Conservation (phyloP, 2,329 filamentous ascomycete species). For the Furcasterigmium sp. region DNA sequence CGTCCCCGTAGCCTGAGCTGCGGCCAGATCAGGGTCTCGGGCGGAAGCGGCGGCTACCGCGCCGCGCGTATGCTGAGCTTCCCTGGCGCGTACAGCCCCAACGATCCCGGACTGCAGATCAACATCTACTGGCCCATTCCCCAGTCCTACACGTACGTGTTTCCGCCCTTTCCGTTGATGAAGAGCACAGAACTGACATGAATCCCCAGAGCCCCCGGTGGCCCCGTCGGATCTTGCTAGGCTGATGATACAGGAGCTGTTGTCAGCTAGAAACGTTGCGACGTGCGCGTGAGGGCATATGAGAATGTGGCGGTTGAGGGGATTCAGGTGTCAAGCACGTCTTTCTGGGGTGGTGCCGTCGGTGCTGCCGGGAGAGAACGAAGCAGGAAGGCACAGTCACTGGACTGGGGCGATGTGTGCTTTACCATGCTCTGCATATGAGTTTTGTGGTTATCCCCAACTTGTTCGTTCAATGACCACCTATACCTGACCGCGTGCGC, state of each 20-base stretch:
- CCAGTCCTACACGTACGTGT: slow-evolving; percentile 23
- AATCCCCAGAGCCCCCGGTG: not conserved
- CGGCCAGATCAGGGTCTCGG: slow-evolving; percentile 34
- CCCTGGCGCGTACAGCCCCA: slow-evolving; percentile 33
- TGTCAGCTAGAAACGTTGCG: not conserved
- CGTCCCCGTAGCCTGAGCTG: slow-evolving; percentile 14
- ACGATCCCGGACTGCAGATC: slow-evolving; percentile 35
- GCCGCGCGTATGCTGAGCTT: slow-evolving; percentile 31
- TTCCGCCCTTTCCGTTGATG: slow-evolving; percentile 8
- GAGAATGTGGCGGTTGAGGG: too few species aligned
- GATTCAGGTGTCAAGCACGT: too few species aligned
- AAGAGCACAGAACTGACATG: not conserved
- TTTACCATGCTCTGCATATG: too few species aligned
- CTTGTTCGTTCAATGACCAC: too few species aligned
- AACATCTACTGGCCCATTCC: slow-evolving; percentile 38
- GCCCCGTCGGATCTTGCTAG: not conserved
- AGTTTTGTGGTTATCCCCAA: too few species aligned
- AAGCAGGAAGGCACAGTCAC: too few species aligned
- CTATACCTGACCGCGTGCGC: too few species aligned
- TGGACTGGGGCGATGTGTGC: too few species aligned
- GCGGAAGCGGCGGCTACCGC: slow-evolving; percentile 30
- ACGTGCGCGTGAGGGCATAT: too few species aligned
- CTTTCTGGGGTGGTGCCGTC: too few species aligned
- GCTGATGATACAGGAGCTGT: not conserved
- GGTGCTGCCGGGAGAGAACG: too few species aligned